Evolutionary conservation across 1,139 yeast genomes (phyloP), one percentile per base, ranked within the genome.

Genomic region (Taphrina communis): DNA sequence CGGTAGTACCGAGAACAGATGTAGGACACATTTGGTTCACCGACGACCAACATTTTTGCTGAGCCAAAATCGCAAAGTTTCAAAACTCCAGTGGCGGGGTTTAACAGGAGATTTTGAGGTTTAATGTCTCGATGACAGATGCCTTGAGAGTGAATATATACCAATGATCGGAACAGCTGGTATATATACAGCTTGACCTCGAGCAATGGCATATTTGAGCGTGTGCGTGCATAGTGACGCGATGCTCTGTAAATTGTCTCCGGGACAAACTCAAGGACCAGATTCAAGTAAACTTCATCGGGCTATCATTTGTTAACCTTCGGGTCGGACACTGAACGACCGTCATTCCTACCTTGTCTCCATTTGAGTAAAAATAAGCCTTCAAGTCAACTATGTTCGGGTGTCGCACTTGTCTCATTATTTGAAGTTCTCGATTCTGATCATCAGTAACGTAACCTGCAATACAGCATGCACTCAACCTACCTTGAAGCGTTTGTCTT

Each of bases 11-110:
- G 85, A 38, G 98, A 93, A 79, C 99, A 94, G 70, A 94, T 94
- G 79, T 94, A 94, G 12, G 97, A 89, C 42, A 94, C 99, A 77
- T 93, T 93, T 57, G 97, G 97, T 78, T 94, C 99, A 17, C 85
- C 83, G 7, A 97, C 95, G 65, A 89, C 90, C 71, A 94, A 83
- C 70, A 90, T 88, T 78, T 94, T 94, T 41, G 99, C 99, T n/a
- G 95, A 87, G n/a, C 99, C 99, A 78, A 94, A 94, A 80, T 94
- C 99, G 80, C 99, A 94, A 65, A 94, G 85, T 79, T 94, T 94
- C 73, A 95, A 84, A 70, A 89, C 85, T 8, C 73, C 73, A 9
- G 88, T 84, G 61, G 85, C 84, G 36, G 97, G 97, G 78, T 94
- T 94, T 72, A 94, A 89, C 75, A 94, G 82, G 71, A 94, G 83